phyloP scores from a whole-genome alignment of 2,329 filamentous ascomycete species.

The Stemphylium vesicarium region DNA sequence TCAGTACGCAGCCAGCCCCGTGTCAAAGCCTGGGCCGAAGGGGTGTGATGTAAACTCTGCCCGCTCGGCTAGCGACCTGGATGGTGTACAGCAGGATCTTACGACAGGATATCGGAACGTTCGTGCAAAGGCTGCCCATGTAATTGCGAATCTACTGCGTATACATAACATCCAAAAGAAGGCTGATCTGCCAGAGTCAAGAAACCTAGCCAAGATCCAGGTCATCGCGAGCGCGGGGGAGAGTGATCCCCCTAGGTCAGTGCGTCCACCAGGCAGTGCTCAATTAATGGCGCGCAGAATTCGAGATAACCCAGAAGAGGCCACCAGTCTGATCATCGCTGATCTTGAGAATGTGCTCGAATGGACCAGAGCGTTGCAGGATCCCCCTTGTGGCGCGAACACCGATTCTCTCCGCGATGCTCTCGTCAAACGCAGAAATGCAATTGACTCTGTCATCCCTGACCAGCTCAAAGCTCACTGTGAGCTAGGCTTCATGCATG shows the following conservation, averaged over 20 bases:
- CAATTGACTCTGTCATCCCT: constrained; percentile 32
- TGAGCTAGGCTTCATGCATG: constrained; percentile 45
- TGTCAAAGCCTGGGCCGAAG: not conserved
- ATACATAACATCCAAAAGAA: constrained; percentile 36
- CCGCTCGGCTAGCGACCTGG: constrained; percentile 3
- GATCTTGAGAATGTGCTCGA: constrained; percentile 36
- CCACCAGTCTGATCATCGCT: constrained; percentile 24
- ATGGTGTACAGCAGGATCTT: constrained; percentile 31
- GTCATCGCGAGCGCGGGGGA: constrained; percentile 24
- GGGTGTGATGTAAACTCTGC: no score
- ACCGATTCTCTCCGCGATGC: constrained; percentile 34
- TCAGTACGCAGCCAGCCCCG: constrained; percentile 2
- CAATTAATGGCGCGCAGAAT: constrained; percentile 35
- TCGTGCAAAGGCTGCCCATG: constrained; percentile 26
- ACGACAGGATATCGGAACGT: constrained; percentile 33
- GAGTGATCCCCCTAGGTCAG: no score
- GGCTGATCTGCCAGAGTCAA: constrained; percentile 25
- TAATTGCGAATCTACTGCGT: constrained; percentile 35
- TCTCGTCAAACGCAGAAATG: constrained; percentile 35
- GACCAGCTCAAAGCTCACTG: constrained; percentile 33
- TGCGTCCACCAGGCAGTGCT: constrained; percentile 3
- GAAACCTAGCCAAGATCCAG: constrained; percentile 25
- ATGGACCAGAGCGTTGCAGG: constrained; percentile 22
- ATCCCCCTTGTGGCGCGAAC: constrained; percentile 9
- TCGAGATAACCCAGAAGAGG: constrained; percentile 26